Evolutionary conservation across 2,329 filamentous ascomycete genomes (phyloP).

Genomic region (Rugonectria rugulosa): DNA sequence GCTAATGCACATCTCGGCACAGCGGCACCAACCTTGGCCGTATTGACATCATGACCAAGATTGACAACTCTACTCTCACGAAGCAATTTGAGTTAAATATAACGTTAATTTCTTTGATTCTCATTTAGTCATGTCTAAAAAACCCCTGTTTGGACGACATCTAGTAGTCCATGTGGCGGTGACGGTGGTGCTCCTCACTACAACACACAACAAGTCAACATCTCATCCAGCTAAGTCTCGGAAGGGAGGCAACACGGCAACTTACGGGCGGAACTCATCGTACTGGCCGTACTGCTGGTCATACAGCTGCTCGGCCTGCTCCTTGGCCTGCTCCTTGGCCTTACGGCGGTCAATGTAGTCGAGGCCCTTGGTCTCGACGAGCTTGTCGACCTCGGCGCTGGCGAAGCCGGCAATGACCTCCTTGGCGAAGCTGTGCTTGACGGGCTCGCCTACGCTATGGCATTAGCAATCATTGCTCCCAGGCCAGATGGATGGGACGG

Average conservation of each 20-base stretch:
- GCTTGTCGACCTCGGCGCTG: slow-evolving; percentile 78
- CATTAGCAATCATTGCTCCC: background rate
- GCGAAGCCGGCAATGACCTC: slow-evolving; percentile 77
- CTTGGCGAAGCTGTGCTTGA: slow-evolving; percentile 79
- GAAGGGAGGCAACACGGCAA: slow-evolving; percentile 19
- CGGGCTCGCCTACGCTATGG: slow-evolving; percentile 52
- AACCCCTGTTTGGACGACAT: background rate
- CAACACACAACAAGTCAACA: background rate
- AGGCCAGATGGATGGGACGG: background rate
- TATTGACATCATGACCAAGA: background rate
- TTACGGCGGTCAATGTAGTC: slow-evolving; percentile 65
- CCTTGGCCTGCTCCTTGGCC: slow-evolving; percentile 65
- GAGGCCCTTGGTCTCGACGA: slow-evolving; percentile 75
- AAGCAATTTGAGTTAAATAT: slow-evolving; percentile 3
- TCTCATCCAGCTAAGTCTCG: too few relatives aligned
- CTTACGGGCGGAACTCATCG: slow-evolving; percentile 64
- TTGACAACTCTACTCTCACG: background rate
- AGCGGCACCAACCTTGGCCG: background rate
- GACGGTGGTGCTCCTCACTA: background rate
- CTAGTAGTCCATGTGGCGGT: slow-evolving; percentile 8
- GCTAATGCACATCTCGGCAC: too few relatives aligned
- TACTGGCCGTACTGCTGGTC: slow-evolving; percentile 28
- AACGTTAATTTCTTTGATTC: slow-evolving; percentile 10
- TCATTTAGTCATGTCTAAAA: background rate
- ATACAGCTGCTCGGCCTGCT: slow-evolving; percentile 67